Percentiles rank a stretch among this genome's conserved stretches.
Evolutionary conservation across 2,329 filamentous ascomycete species (phyloP).

Genomic region (Alternaria sp.): DNA sequence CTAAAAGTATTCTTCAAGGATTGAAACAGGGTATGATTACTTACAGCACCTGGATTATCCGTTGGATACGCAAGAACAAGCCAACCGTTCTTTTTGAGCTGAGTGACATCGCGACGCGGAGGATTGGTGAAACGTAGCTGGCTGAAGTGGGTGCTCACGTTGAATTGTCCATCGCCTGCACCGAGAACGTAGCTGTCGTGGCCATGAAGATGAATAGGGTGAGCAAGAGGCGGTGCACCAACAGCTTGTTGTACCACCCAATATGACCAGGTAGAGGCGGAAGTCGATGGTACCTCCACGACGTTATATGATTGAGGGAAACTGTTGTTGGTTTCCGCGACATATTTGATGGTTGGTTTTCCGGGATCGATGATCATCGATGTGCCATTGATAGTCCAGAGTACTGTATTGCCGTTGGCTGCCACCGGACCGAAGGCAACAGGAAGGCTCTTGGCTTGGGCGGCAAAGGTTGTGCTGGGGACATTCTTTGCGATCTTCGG

Average conservation of each 20-base stretch:
- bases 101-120: slow-evolving; percentile 45
- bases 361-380: slow-evolving; percentile 59
- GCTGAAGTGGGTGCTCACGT: slow-evolving; percentile 15
- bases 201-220: slow-evolving; percentile 43
- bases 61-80: slow-evolving; percentile 61
- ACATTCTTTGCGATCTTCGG: slow-evolving; percentile 49
- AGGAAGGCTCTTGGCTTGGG: slow-evolving; percentile 36
- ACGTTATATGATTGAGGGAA: slow-evolving; percentile 54
- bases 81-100: slow-evolving; percentile 47
- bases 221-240: slow-evolving; percentile 47
- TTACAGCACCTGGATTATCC: slow-evolving; percentile 57
- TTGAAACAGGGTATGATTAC: neutral
- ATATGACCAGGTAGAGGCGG: slow-evolving; percentile 50
- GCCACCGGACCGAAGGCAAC: slow-evolving; percentile 42
- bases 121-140: slow-evolving; percentile 48
- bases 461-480: slow-evolving; percentile 39
- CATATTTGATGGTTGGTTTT: slow-evolving; percentile 57
- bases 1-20: neutral
- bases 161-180: slow-evolving; percentile 44
- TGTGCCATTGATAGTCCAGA: slow-evolving; percentile 54
- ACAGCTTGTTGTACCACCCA: slow-evolving; percentile 57
- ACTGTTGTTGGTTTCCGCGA: slow-evolving; percentile 52
- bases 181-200: slow-evolving; percentile 38
- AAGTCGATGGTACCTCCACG: slow-evolving; percentile 49
- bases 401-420: slow-evolving; percentile 35